phyloP scores from a whole-genome alignment of 345 rosid genomes.

The Cardamine resedifolia region DNA sequence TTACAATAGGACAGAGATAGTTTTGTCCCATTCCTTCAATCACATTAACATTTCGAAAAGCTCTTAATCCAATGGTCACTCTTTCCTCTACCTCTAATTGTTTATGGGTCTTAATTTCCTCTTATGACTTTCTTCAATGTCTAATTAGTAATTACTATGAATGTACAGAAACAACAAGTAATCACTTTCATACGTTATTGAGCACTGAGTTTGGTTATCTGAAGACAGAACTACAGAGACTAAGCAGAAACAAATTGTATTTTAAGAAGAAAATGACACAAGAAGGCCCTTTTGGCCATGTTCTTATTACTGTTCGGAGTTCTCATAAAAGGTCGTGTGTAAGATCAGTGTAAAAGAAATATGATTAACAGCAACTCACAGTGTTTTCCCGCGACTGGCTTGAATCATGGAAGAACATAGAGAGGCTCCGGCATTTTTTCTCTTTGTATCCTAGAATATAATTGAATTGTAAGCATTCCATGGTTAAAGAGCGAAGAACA shows the following conservation, averaged over 20 bases:
- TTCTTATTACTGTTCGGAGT: constrained; percentile 15
- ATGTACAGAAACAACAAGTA: background rate
- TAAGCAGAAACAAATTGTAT: constrained; percentile 26
- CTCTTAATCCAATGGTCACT: constrained; percentile 17
- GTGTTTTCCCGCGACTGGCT: background rate
- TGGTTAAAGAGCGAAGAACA: background rate
- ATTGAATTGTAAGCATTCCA: constrained; percentile 19
- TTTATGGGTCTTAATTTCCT: constrained; percentile 3
- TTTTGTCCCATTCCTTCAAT: constrained; percentile 23
- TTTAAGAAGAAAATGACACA: constrained; percentile 8
- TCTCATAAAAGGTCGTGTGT: background rate
- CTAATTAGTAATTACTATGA: constrained; percentile 8
- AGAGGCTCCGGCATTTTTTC: constrained; percentile 76
- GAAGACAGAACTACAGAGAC: constrained; percentile 6
- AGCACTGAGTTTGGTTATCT: constrained; percentile 10
- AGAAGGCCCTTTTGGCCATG: background rate
- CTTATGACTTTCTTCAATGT: background rate
- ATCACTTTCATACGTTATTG: constrained; percentile 17
- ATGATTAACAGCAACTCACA: background rate
- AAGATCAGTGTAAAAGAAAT: background rate
- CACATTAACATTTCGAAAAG: constrained; percentile 1
- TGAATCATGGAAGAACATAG: constrained; percentile 49
- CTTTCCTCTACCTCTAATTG: background rate
- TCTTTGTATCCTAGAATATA: constrained; percentile 65
- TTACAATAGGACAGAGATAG: constrained; percentile 11